phyloP scores from a whole-genome alignment of 2,329 filamentous ascomycete genomes.

The Colletotrichum sublineola region DNA sequence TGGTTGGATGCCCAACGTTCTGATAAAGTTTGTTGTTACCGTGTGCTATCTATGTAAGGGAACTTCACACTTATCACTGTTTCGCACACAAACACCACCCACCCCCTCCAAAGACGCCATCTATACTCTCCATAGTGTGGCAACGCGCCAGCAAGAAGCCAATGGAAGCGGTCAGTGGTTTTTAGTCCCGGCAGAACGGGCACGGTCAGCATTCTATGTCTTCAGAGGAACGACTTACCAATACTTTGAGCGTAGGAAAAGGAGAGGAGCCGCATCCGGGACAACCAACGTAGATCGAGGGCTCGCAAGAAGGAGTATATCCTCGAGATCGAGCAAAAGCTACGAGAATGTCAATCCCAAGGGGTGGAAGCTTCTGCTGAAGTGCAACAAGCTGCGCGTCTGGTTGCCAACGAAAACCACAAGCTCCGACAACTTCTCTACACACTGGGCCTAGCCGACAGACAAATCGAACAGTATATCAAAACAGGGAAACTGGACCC shows the following conservation, averaged over 20 bases:
- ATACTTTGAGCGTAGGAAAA: slow-evolving; percentile 30
- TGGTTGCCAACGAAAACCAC: slow-evolving; percentile 78
- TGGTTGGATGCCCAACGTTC: slow-evolving; percentile 23
- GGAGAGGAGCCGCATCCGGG: slow-evolving; percentile 69
- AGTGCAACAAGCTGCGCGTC: slow-evolving; percentile 77
- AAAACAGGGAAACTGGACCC: slow-evolving; percentile 42
- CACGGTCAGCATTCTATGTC: neutral
- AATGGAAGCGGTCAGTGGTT: slow-evolving; percentile 40
- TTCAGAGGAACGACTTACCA: slow-evolving; percentile 28
- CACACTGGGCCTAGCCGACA: slow-evolving; percentile 68
- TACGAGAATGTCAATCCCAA: slow-evolving; percentile 72
- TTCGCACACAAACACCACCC: slow-evolving; percentile 1
- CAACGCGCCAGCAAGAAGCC: slow-evolving; percentile 8
- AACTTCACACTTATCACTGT: slow-evolving; percentile 1
- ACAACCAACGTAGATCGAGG: slow-evolving; percentile 83
- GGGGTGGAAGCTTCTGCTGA: slow-evolving; percentile 79
- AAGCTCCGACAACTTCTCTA: slow-evolving; percentile 71
- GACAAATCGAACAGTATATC: slow-evolving; percentile 63
- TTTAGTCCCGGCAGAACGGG: slow-evolving; percentile 1
- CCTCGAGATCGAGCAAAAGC: slow-evolving; percentile 74
- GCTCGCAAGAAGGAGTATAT: slow-evolving; percentile 81
- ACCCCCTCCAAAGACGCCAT: neutral
- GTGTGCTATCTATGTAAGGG: slow-evolving; percentile 1
- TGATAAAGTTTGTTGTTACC: slow-evolving; percentile 10
- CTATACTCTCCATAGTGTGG: neutral